These are phyloP conservation scores for Coniferiporia sulphurascens DNA, from an alignment of 1,284 basidiomycete species.

Conservation along the genomic window DNA sequence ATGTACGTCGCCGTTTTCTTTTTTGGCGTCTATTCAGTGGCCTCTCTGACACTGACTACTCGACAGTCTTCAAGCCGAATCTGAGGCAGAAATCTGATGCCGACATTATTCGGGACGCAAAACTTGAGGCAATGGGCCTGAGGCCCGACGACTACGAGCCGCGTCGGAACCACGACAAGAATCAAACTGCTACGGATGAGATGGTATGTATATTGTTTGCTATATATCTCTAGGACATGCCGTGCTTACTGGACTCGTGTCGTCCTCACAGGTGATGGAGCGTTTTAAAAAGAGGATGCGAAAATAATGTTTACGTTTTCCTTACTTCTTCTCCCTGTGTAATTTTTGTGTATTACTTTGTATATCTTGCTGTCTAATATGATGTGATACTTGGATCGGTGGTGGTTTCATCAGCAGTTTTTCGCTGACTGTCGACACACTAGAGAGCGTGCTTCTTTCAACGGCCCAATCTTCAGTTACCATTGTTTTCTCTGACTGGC, in stretches of 20 bases:
- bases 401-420: no score
- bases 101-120: constrained; percentile 81
- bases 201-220: constrained; percentile 43
- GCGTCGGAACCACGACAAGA: constrained; percentile 47
- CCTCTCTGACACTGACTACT: background rate
- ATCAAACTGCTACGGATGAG: constrained; percentile 88
- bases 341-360: background rate
- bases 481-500: no score
- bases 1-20: constrained; percentile 50
- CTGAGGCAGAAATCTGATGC: constrained; percentile 77
- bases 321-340: constrained; percentile 11
- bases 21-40: background rate
- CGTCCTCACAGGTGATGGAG: constrained; percentile 63
- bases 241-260: background rate
- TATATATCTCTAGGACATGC: background rate
- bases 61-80: constrained; percentile 76
- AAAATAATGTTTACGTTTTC: constrained; percentile 35
- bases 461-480: no score
- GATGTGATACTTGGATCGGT: no score
- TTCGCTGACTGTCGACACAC: no score
- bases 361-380: background rate
- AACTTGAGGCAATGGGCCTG: constrained; percentile 76
- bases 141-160: constrained; percentile 48
- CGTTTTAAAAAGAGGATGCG: constrained; percentile 85
- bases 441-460: no score